A percentile compares a stretch with the other conserved stretches of the same genome.
These are phyloP conservation scores for Ceratobasidium sp. DNA, from an alignment of 1,284 basidiomycete species.

Conservation along the genomic window DNA sequence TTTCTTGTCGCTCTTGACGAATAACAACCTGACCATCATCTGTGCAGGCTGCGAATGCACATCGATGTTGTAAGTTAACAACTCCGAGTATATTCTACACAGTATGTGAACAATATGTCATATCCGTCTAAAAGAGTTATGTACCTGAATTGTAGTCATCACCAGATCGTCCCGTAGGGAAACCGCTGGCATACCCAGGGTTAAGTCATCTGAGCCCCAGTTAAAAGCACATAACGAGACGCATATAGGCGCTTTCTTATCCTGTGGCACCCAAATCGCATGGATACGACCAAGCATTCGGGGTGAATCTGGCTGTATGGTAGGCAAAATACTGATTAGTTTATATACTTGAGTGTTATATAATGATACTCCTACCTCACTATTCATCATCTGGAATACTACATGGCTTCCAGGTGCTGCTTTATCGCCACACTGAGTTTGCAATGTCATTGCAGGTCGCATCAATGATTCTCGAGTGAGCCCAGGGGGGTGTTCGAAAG, in stretches of 20 bases:
- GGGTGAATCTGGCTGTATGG: background rate
- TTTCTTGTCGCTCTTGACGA: conserved; percentile 25
- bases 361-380: background rate
- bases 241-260: background rate
- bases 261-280: background rate
- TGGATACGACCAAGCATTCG: background rate
- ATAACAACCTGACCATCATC: background rate
- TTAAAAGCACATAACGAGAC: background rate
- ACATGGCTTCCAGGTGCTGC: background rate
- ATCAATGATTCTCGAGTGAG: background rate
- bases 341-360: too few relatives aligned
- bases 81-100: background rate
- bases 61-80: conserved; percentile 24
- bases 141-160: background rate
- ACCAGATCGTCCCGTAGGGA: background rate
- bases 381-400: background rate
- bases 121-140: background rate
- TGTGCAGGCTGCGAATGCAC: background rate
- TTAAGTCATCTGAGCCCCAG: background rate
- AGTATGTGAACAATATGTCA: background rate
- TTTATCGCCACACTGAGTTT: background rate
- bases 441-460: background rate
- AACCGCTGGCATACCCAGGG: background rate
- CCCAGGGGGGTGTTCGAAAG: background rate
- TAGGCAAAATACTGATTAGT: background rate